Evolutionary conservation across 768 basidiomycete species (phyloP).

Genomic region (Symmetrospora coprosmae): DNA sequence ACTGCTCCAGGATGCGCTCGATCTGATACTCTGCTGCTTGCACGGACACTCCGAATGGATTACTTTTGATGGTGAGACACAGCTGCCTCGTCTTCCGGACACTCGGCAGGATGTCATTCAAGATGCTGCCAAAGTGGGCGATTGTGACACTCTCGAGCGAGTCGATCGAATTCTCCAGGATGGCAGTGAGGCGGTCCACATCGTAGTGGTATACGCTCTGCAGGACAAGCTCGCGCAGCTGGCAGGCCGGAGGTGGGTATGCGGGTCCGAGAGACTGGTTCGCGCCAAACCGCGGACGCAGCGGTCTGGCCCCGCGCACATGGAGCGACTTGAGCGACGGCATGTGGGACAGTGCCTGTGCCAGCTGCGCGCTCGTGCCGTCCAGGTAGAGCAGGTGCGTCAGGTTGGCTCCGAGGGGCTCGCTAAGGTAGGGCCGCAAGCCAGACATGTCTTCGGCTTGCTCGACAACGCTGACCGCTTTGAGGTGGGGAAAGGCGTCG

Average conservation of each 20-base stretch:
- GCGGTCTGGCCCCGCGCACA: too few species aligned
- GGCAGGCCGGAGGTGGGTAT: neutral
- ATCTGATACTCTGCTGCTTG: neutral
- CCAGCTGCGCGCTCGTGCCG: neutral
- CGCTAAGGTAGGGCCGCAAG: too few species aligned
- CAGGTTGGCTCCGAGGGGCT: too few species aligned
- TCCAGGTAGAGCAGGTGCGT: neutral
- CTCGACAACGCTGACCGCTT: too few species aligned
- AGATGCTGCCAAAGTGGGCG: neutral
- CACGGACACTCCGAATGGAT: neutral
- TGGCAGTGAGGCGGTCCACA: neutral
- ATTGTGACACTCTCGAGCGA: neutral
- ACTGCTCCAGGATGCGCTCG: neutral
- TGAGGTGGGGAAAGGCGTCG: too few species aligned
- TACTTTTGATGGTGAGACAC: neutral
- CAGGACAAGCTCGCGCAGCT: neutral
- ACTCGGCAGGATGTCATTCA: neutral
- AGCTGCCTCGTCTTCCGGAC: neutral
- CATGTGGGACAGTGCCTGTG: neutral
- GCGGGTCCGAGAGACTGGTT: too few species aligned
- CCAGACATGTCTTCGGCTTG: too few species aligned
- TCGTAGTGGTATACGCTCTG: conserved; percentile 4
- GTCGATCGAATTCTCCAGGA: neutral
- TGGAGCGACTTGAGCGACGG: neutral
- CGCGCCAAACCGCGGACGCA: too few species aligned